Evolutionary conservation across 1,139 yeast species (phyloP), one percentile per base, ranked within the genome.

Genomic region (Hanseniaspora gamundiae): DNA sequence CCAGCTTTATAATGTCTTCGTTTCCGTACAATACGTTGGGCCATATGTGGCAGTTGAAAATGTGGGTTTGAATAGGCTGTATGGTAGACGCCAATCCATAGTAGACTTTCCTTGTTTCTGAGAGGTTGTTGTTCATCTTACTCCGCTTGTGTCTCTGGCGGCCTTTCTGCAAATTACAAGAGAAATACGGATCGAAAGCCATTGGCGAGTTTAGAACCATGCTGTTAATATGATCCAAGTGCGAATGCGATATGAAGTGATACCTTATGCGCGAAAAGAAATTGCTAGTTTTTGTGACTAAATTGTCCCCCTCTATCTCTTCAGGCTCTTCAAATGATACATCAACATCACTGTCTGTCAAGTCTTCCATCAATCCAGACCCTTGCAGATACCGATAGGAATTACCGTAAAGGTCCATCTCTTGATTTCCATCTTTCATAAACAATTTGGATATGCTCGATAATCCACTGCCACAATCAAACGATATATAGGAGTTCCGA

Each of bases 401-500:
- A n/a, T n/a, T n/a, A 24, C 31, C 26, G 46, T 16, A 11, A 57
- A 51, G 39, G 24, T 59, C 56, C 11, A 45, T 17, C 48, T 44
- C 27, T 52, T 36, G 27, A 54, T 43, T 24, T 39, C 47, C 16
- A 50, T 47, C 35, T 33, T 28, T n/a, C 35, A 38, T 43, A 6
- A 81, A 66, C 40, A 79, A 68, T 39, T 76, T 78, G 1, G 73
- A 58, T 8, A 86, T 59, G 43, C 73, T 73, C 2, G 78, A 65
- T 38, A 82, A 54, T 1, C 94, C 87, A 5, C 81, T 68, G 0
- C 96, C 96, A 2, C 86, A 94, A 59, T 87, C 96, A 9, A 87
- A 61, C 42, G 82, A 75, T 11, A 82, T 48, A 6, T 81, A 53
- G 11, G 27, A 29, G 14, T 24, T 27, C 2, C 51, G 42, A 51